These are phyloP conservation scores for Lactifluus echinatus DNA, from an alignment of 768 basidiomycete genomes.

Conservation along the genomic window DNA sequence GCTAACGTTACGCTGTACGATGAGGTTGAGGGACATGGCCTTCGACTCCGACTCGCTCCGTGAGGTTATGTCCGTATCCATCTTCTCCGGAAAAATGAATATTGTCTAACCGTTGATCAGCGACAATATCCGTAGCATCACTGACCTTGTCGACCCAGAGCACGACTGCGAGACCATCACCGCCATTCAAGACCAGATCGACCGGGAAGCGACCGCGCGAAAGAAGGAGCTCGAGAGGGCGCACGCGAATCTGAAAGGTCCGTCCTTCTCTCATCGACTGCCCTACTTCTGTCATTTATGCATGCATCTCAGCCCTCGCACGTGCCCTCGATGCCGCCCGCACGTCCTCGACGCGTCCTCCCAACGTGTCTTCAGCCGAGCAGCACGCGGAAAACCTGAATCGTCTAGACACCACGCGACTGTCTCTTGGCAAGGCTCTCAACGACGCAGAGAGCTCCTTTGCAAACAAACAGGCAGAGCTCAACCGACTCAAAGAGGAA, in stretches of 20 bases:
- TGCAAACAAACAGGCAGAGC: slow-evolving; percentile 61
- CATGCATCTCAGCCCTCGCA: slow-evolving; percentile 43
- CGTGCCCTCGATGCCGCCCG: slow-evolving; percentile 61
- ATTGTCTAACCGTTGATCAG: slow-evolving; percentile 28
- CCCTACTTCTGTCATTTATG: background rate
- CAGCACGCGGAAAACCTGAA: slow-evolving; percentile 54
- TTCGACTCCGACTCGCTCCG: slow-evolving; percentile 3
- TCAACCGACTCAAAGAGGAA: slow-evolving; percentile 59
- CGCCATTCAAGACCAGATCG: slow-evolving; percentile 63
- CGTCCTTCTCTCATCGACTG: background rate
- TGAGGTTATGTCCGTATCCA: slow-evolving; percentile 11
- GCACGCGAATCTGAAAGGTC: slow-evolving; percentile 57
- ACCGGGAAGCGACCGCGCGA: slow-evolving; percentile 43
- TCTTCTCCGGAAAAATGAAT: too few relatives aligned
- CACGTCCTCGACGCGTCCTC: slow-evolving; percentile 59
- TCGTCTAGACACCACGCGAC: slow-evolving; percentile 50
- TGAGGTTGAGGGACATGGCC: background rate
- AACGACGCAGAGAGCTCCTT: slow-evolving; percentile 60
- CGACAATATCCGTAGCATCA: slow-evolving; percentile 61
- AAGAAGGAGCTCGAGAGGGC: slow-evolving; percentile 65
- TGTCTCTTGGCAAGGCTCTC: slow-evolving; percentile 66
- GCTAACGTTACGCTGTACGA: too few relatives aligned
- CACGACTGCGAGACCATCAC: slow-evolving; percentile 73
- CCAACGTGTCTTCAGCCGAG: slow-evolving; percentile 58
- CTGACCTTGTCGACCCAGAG: slow-evolving; percentile 65